Conservation (phyloP, 192 early-diverging fungal species). For the Podila verticillata region DNA sequence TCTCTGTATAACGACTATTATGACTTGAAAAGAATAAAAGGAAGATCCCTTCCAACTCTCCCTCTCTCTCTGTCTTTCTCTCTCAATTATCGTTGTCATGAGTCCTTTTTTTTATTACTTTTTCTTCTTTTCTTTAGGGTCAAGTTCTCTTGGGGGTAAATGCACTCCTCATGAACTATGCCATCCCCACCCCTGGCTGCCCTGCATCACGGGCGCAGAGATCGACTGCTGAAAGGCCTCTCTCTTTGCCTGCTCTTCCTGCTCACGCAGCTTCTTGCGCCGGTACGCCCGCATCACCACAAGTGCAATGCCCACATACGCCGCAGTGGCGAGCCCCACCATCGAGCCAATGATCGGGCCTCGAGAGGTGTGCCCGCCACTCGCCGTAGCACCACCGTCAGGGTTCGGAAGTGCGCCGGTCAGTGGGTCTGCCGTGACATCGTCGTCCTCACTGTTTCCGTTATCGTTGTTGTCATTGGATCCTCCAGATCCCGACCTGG, state of each 20-base stretch:
- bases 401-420: constrained; percentile 3
- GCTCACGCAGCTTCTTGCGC: constrained; percentile 8
- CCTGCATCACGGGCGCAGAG: constrained; percentile 16
- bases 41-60: not conserved
- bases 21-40: not conserved
- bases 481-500: not conserved
- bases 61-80: not conserved
- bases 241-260: constrained; percentile 10
- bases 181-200: constrained; percentile 37
- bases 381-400: not conserved
- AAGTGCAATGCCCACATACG: constrained; percentile 36
- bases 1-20: not conserved
- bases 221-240: constrained; percentile 10
- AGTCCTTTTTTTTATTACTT: not conserved
- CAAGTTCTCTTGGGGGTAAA: no score
- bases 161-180: not conserved
- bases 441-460: not conserved
- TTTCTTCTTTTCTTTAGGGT: constrained; percentile 1
- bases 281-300: constrained; percentile 14
- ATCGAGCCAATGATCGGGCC: constrained; percentile 20
- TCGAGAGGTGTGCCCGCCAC: not conserved
- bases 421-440: constrained; percentile 17
- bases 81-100: not conserved
- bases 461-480: not conserved
- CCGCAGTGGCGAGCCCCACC: constrained; percentile 17